Percentiles rank a stretch among this genome's conserved stretches.
phyloP scores from a whole-genome alignment of 2,329 filamentous ascomycete genomes.

The Sordariomycetes sp. region DNA sequence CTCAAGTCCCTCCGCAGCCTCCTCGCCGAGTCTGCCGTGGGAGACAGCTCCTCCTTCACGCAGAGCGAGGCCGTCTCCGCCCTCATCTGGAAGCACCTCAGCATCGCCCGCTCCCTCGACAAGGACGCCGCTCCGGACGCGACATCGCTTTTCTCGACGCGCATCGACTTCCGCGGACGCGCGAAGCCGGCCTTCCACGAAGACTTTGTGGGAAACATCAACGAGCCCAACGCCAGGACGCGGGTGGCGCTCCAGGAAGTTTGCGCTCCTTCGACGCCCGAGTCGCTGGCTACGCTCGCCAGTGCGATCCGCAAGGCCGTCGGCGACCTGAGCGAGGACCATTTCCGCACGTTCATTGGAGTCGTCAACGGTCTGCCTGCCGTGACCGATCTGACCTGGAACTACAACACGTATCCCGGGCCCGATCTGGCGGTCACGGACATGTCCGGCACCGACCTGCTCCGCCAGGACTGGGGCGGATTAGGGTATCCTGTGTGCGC shows the following conservation, averaged over 20 bases:
- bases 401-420: neutral
- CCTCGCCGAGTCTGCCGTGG: neutral
- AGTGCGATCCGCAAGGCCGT: neutral
- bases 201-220: neutral
- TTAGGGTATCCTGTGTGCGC: neutral
- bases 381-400: neutral
- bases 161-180: neutral
- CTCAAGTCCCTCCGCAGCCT: neutral
- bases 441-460: neutral
- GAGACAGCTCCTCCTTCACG: neutral
- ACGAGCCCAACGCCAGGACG: neutral
- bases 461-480: neutral
- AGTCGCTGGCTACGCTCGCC: neutral
- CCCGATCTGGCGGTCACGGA: neutral
- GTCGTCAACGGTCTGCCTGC: neutral
- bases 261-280: neutral
- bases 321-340: neutral
- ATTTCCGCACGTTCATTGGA: neutral
- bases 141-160: neutral
- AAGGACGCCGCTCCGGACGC: neutral
- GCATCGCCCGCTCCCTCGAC: neutral
- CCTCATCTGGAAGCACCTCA: neutral
- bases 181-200: neutral
- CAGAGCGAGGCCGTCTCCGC: neutral
- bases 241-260: neutral